phyloP scores from a whole-genome alignment of 2,329 filamentous ascomycete genomes.

The Penicillium sp. region DNA sequence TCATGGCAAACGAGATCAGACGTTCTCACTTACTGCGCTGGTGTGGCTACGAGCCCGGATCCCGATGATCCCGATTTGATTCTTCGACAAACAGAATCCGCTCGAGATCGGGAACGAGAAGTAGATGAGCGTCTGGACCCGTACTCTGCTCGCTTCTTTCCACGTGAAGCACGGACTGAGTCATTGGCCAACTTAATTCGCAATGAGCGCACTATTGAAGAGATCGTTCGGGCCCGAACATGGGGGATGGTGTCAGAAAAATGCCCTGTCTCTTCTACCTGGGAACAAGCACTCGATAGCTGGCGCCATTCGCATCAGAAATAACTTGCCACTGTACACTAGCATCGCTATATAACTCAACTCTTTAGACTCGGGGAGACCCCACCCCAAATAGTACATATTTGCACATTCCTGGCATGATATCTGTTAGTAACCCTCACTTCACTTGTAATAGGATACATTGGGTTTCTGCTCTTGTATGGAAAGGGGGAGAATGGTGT shows the following conservation, averaged over 20 bases:
- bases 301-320: conserved; percentile 53
- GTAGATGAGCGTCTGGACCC: conserved; percentile 90
- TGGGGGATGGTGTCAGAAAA: conserved; percentile 76
- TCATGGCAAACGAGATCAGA: conserved; percentile 82
- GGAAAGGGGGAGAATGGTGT: background rate
- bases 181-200: conserved; percentile 66
- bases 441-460: background rate
- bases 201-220: conserved; percentile 72
- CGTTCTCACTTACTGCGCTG: conserved; percentile 83
- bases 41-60: conserved; percentile 82
- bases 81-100: conserved; percentile 66
- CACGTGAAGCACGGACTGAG: conserved; percentile 72
- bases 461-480: background rate
- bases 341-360: background rate
- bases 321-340: conserved; percentile 2
- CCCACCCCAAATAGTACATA: background rate
- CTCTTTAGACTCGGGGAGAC: background rate
- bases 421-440: no score
- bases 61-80: conserved; percentile 78
- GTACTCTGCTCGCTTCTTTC: conserved; percentile 81
- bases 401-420: background rate
- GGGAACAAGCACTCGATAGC: conserved; percentile 62
- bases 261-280: conserved; percentile 62
- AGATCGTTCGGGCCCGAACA: conserved; percentile 73
- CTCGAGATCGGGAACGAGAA: conserved; percentile 66